Evolutionary conservation across 495 filamentous ascomycete genomes (phyloP), one percentile per base, ranked within the genome.

Genomic region (Lasiosphaeriaceae sp.): DNA sequence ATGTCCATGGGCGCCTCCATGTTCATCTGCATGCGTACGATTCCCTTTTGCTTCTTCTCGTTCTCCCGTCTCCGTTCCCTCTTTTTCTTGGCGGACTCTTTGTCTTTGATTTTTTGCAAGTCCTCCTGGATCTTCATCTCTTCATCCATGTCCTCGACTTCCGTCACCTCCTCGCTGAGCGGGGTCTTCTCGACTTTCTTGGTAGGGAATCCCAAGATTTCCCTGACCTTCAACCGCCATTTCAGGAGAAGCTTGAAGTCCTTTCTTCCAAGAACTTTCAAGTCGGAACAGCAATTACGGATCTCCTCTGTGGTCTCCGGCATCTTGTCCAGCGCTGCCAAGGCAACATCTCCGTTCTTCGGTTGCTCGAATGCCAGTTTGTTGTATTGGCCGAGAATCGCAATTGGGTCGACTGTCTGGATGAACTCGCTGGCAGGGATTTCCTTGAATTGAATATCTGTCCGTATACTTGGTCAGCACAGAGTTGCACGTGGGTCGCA

Each of bases 1-100:
- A 98, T 95, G 58, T 98, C 95, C 78, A 89, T 92, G 16, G 94
- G 93, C 1, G 90, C 87, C 16, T 86, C 90, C 95, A 98, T 97
- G 71, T 96, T 84, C 77, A 98, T 83, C 72, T 98, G 95, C 87
- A 97, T 84, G 47, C 94, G 87, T 26, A 92, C 77, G 53, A 96
- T 92, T 55, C 96, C 92, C 69, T 88, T 91, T 60, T 87, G 85
- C 73, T 92, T 96, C 66, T 84, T 85, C 70, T 96, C 92, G 59
- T 97, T 97, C 39, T 92, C 90, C 62, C 81, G 86, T 57, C 90
- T 77, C 56, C 87, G 78, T 63, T 92, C 88, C 56, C 88, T 85
- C 74, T 93, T 96, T 71, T 84, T 90, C 61, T 83, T 82, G 44
- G 84, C 59, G 22, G 65, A 80, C 56, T 92, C 89, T 63, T 86